Evolutionary conservation across 768 basidiomycete species (phyloP).

Genomic region (Porphyrellus cyaneotinctus): DNA sequence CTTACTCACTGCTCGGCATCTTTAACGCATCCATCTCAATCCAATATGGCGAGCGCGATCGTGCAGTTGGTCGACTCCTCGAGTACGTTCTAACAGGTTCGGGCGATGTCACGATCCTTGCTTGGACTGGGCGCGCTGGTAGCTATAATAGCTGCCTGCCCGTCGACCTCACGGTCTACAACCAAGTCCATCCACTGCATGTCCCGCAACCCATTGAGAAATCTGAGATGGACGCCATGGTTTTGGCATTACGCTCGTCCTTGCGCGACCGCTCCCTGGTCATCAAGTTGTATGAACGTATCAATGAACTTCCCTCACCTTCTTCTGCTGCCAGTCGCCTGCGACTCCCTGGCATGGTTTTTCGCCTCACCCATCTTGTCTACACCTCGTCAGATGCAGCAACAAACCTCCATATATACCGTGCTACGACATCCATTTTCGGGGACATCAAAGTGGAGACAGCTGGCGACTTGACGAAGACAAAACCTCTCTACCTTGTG

Average conservation of each 20-base stretch:
- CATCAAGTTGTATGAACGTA: not conserved
- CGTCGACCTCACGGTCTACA: conserved; percentile 1
- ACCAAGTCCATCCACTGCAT: not conserved
- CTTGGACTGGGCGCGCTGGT: not conserved
- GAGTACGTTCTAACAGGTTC: conserved; percentile 2
- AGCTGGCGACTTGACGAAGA: not conserved
- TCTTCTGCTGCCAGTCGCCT: not conserved
- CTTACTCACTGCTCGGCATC: not conserved
- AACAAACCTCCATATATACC: not conserved
- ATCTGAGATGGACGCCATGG: not conserved
- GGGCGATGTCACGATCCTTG: not conserved
- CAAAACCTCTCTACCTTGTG: not conserved
- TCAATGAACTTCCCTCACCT: not conserved
- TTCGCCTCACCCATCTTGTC: not conserved
- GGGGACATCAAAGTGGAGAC: conserved; percentile 3
- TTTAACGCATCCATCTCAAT: not conserved
- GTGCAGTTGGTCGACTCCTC: not conserved
- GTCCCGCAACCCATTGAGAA: not conserved
- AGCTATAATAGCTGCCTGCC: conserved; percentile 3
- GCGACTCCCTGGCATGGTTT: conserved; percentile 2
- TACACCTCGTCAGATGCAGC: not conserved
- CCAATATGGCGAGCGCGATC: not conserved
- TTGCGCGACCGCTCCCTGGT: not conserved
- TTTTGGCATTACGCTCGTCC: not conserved
- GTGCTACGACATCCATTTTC: not conserved